Evolutionary conservation across 2,329 filamentous ascomycete species (phyloP), one percentile per base, ranked within the genome.

Genomic region (Aspergillus piperis): DNA sequence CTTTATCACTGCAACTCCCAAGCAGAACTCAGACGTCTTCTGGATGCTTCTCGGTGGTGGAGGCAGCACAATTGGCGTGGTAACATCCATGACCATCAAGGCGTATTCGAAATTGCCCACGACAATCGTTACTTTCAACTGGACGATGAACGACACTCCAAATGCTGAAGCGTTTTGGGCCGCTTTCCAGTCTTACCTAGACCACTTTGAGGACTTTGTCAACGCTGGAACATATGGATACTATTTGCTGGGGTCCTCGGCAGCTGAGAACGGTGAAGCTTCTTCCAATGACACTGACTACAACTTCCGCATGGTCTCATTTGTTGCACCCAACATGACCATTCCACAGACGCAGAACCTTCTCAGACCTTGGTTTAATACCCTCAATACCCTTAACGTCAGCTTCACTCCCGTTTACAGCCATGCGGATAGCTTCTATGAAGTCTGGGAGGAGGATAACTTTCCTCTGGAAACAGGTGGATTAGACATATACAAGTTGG

Each of bases 21-120:
- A 57, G 15, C 54, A 67, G 36, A 65, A 69, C 44, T 32, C 72
- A 0, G 81, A 83, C 42, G 70, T 84, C 2, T 84, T 83, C 72
- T 82, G 80, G 76, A 82, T 82, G 42, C 70, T 84, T 4, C 76
- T 80, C 21, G 82, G 82, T 5, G 85, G 85, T 11, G 86, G 86
- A 6, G 85, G 84, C 0, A 83, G 83, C 27, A 70, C 66, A 59
- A 77, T 78, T 62, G 80, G 80, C 11, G 72, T 82, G 5, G 78
- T 82, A 4, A 74, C 72, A 21, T 71, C 75, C n/a, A 68, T 76
- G 27, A 78, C 61, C 1, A 49, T 68, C 17, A 66, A 63, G 30
- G 64, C 66, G 1, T 44, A 62, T 10, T 64, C 66, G 8, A 48
- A 65, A 21, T 32, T 68, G 30, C 55, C 62, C 17, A 68, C 66